Conservation (phyloP, 805 yeast species). For the Candida palmyrensis region DNA sequence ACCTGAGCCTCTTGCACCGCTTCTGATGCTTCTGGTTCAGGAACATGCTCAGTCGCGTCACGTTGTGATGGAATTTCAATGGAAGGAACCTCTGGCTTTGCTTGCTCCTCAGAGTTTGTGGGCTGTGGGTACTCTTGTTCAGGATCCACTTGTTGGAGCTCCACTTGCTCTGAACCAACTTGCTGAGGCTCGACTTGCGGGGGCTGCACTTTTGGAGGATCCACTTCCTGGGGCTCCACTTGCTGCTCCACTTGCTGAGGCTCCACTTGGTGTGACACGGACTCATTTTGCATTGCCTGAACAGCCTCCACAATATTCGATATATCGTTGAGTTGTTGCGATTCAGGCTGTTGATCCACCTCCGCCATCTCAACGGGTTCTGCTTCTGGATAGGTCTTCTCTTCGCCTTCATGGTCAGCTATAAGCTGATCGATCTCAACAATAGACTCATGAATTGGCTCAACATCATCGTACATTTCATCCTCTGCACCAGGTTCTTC, state of each 20-base stretch:
- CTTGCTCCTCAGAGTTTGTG: too few relatives aligned
- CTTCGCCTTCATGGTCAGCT: conserved; percentile 1
- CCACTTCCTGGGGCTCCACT: neutral
- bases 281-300: conserved; percentile 8
- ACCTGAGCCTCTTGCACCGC: neutral
- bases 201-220: neutral
- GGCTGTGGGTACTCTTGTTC: too few relatives aligned
- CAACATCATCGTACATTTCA: neutral
- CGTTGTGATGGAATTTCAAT: too few relatives aligned
- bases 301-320: too few relatives aligned
- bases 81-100: too few relatives aligned
- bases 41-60: neutral
- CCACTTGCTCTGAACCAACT: too few relatives aligned
- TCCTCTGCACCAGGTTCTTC: neutral
- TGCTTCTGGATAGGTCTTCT: conserved; percentile 5
- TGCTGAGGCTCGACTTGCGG: too few relatives aligned
- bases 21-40: neutral
- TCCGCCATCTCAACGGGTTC: conserved; percentile 3
- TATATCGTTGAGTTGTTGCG: too few relatives aligned
- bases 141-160: too few relatives aligned
- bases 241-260: conserved; percentile 2
- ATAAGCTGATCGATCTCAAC: neutral
- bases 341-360: too few relatives aligned
- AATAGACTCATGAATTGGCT: neutral
- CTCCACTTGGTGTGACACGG: neutral